Percentiles rank a stretch among this genome's conserved stretches.
Evolutionary conservation across 768 basidiomycete species (phyloP).

Genomic region (Gymnopilus dilepis): DNA sequence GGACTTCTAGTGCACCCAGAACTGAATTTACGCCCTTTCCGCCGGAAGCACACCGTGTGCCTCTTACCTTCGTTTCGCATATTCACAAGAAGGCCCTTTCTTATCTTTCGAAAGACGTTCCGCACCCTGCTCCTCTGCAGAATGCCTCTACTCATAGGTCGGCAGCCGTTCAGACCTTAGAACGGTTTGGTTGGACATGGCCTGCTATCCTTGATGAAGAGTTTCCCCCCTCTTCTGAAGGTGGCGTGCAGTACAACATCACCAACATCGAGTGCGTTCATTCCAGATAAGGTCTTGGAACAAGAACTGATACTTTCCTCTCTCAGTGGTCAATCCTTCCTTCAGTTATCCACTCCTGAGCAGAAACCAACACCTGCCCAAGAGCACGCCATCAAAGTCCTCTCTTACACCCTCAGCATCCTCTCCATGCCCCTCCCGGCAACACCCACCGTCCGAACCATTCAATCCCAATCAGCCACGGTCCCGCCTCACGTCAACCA

Average conservation of each 20-base stretch:
- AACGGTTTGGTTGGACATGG: slow-evolving; percentile 52
- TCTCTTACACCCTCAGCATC: slow-evolving; percentile 61
- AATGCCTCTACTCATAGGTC: slow-evolving; percentile 25
- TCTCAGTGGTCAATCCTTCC: slow-evolving; percentile 55
- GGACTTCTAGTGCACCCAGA: neutral
- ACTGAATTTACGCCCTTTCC: slow-evolving; percentile 1
- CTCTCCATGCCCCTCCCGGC: slow-evolving; percentile 38
- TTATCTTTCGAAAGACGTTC: slow-evolving; percentile 33
- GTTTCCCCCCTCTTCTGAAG: slow-evolving; percentile 44
- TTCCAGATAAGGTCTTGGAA: slow-evolving; percentile 1
- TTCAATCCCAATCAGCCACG: slow-evolving; percentile 36
- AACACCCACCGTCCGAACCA: slow-evolving; percentile 24
- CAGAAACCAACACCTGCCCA: slow-evolving; percentile 62
- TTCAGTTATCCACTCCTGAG: slow-evolving; percentile 52
- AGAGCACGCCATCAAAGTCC: slow-evolving; percentile 65
- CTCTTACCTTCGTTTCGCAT: slow-evolving; percentile 42
- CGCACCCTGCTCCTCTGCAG: slow-evolving; percentile 17
- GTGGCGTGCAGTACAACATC: slow-evolving; percentile 48
- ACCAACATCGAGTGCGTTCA: slow-evolving; percentile 45
- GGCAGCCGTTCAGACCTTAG: slow-evolving; percentile 39
- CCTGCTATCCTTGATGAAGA: slow-evolving; percentile 53
- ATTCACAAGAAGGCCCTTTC: slow-evolving; percentile 51
- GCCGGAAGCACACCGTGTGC: slow-evolving; percentile 20
- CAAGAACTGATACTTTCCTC: slow-evolving; percentile 5
- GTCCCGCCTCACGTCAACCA: slow-evolving; percentile 60